These are phyloP conservation scores for Poa annua DNA, from an alignment of 176 grass and related monocot genomes.

Conservation along the genomic window DNA sequence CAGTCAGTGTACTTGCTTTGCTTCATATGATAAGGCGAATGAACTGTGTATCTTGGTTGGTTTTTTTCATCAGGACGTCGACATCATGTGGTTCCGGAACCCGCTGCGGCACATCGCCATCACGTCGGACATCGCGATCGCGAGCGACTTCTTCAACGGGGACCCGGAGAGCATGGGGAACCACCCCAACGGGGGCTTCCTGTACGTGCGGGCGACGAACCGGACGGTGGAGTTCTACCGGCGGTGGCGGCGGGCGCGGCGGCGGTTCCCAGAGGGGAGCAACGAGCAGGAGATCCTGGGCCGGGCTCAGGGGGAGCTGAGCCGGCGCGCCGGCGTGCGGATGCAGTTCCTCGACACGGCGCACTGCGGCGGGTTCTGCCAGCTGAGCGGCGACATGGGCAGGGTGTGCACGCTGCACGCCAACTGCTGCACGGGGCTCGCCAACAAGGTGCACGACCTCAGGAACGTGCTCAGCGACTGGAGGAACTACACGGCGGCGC, in stretches of 20 bases:
- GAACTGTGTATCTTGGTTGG: background rate
- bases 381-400: constrained; percentile 63
- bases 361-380: constrained; percentile 78
- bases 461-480: constrained; percentile 66
- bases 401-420: constrained; percentile 82
- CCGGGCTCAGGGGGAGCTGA: constrained; percentile 34
- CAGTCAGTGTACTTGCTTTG: too few relatives aligned
- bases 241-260: constrained; percentile 60
- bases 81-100: constrained; percentile 88
- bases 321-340: constrained; percentile 35
- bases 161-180: constrained; percentile 60
- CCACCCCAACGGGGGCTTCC: constrained; percentile 71
- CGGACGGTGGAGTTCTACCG: constrained; percentile 70
- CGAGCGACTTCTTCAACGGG: constrained; percentile 70
- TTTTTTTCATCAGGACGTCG: constrained; percentile 61
- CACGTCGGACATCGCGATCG: constrained; percentile 69
- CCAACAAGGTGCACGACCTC: constrained; percentile 64
- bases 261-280: constrained; percentile 41
- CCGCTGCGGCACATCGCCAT: constrained; percentile 71
- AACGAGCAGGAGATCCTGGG: constrained; percentile 76
- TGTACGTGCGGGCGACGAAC: constrained; percentile 53
- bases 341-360: constrained; percentile 79
- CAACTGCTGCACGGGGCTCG: constrained; percentile 77
- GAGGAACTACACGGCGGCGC: constrained; percentile 58
- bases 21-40: background rate